Conservation (phyloP, 371 early-diverging fungal species). For the Syncephalastrum monosporum region DNA sequence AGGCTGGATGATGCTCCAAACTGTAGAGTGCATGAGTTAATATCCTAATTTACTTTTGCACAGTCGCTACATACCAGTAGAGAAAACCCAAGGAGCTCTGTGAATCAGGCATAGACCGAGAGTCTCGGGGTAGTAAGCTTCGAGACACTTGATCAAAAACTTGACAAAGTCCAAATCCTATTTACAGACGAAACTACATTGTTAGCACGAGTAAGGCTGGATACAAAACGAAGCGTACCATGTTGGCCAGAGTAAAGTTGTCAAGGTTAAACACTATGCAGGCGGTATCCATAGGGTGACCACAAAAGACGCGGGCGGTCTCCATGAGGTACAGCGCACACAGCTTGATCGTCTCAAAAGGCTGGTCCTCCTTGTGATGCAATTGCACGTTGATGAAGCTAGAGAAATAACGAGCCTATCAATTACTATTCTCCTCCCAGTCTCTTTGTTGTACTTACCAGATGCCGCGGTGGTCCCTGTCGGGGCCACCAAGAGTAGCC, state of each 20-base stretch:
- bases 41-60: neutral
- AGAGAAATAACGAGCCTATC: slow-evolving; percentile 10
- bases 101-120: slow-evolving; percentile 78
- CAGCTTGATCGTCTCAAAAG: slow-evolving; percentile 50
- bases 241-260: slow-evolving; percentile 76
- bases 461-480: slow-evolving; percentile 55
- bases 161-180: slow-evolving; percentile 78
- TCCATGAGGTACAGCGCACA: slow-evolving; percentile 82
- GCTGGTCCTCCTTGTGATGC: slow-evolving; percentile 57
- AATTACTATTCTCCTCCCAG: neutral
- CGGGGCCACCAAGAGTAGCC: slow-evolving; percentile 59
- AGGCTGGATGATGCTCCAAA: slow-evolving; percentile 72
- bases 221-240: slow-evolving; percentile 42
- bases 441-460: slow-evolving; percentile 43
- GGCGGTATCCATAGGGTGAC: slow-evolving; percentile 74
- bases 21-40: slow-evolving; percentile 12
- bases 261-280: slow-evolving; percentile 85
- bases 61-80: slow-evolving; percentile 36
- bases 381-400: slow-evolving; percentile 62
- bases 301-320: slow-evolving; percentile 70
- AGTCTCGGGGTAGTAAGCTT: slow-evolving; percentile 89
- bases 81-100: slow-evolving; percentile 85
- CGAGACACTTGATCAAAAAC: slow-evolving; percentile 78
- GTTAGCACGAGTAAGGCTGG: neutral
- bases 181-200: neutral